These are phyloP conservation scores for Silene coronaria DNA, from an alignment of 179 eudicot genomes.

Conservation along the genomic window DNA sequence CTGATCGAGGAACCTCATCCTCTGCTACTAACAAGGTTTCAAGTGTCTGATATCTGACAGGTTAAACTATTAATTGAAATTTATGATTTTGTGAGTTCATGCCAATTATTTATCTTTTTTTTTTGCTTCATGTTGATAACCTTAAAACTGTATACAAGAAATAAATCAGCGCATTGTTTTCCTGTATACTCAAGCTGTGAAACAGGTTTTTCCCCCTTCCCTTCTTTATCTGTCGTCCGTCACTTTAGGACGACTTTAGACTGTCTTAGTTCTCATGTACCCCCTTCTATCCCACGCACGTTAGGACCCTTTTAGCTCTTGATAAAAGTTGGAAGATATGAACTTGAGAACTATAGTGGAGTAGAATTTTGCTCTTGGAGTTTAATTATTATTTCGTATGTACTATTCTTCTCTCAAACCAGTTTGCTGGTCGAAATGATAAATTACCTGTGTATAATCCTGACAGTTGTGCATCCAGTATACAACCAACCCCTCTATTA, in stretches of 20 bases:
- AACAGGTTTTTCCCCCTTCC: not conserved
- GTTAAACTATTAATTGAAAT: slow-evolving; percentile 13
- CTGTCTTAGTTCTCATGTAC: not conserved
- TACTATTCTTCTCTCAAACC: not conserved
- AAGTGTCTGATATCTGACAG: slow-evolving; percentile 23
- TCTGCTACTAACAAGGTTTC: slow-evolving; percentile 19
- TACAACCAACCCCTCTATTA: no score
- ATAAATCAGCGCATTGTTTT: slow-evolving; percentile 8
- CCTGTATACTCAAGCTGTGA: not conserved
- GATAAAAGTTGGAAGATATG: not conserved
- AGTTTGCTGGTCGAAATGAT: not conserved
- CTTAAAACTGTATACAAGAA: slow-evolving; percentile 7
- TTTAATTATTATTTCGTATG: not conserved
- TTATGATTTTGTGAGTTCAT: slow-evolving; percentile 20
- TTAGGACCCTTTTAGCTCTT: not conserved
- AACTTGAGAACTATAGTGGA: not conserved
- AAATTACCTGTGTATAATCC: no score
- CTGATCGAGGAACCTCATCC: slow-evolving; percentile 67
- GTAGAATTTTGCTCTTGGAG: not conserved
- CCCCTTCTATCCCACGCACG: not conserved
- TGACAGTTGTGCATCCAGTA: no score
- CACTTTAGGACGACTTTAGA: not conserved
- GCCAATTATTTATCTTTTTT: not conserved
- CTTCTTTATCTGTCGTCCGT: not conserved
- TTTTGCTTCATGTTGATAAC: slow-evolving; percentile 1